Base-by-base conservation (phyloP, 768 basidiomycete genomes). In the Amanita muscaria region DNA sequence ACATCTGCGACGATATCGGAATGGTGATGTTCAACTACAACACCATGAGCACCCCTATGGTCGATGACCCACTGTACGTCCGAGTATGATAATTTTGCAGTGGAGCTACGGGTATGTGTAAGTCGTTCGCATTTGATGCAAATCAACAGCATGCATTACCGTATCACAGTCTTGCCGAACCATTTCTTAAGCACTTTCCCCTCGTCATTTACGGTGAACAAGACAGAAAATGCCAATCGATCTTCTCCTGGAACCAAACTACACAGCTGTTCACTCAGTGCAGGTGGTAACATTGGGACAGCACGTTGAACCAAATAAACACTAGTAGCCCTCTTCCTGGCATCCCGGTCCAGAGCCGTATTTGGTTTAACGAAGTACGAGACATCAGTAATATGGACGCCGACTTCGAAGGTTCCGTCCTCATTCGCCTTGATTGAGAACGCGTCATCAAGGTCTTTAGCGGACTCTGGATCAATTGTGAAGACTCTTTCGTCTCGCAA, bases 271-370 rank as follows among this genome's bases (percentile, higher is more conserved):
- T 97, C 93, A 56, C 84, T 88, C 34, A 99, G 68, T n/a, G 83
- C 72, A 21, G 91, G 90, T 2, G 96, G 96, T 7, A 99, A 70
- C 96, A 99, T 99, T 2, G 94, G 93, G 10, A 97, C 94, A 16
- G 85, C 81, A 44, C 94, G 81, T 61, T 99, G 96, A 21, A 98
- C 80, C 34, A 99, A 84, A 59, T 98, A 97, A 37, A 99, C 96
- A 55, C 88, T 92, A 2, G 92, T 97, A 21, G 93, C 96, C 48
- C 93, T 77, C 65, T 98, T 98, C 52, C 93, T 82, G 31, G 96
- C 96, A 65, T 99, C 96, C 18, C 96, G 88, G 57, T 99, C 96
- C 54, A 99, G 70, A n/a, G 96, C 88, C 9, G 93, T 96, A 60
- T 91, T 92, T 18, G 89, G 84, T 64, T 88, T 89, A 55, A 89